A percentile compares a stretch with the other conserved stretches of the same genome.
Conservation (phyloP, 192 early-diverging fungal species). For the Phycomyces nitens region DNA sequence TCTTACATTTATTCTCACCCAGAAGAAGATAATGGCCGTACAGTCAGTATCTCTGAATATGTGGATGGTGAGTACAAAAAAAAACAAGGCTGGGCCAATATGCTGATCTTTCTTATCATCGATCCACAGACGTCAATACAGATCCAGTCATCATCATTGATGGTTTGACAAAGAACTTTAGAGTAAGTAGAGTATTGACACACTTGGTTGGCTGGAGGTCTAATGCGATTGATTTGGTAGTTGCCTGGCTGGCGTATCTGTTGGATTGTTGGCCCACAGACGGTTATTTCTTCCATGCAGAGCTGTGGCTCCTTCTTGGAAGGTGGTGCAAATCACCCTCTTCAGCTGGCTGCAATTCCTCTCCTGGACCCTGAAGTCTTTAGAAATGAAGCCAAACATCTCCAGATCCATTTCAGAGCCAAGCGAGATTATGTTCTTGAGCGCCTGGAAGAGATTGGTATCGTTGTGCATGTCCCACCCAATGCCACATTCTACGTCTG, state of each 20-base stretch:
- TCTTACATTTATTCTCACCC: constrained; percentile 43
- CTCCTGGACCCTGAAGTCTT: constrained; percentile 40
- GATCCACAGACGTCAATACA: constrained; percentile 34
- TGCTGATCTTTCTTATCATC: not conserved
- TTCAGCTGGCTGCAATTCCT: constrained; percentile 49
- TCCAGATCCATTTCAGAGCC: constrained; percentile 43
- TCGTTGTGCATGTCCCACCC: constrained; percentile 35
- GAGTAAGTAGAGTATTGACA: constrained; percentile 14
- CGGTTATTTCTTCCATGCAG: constrained; percentile 45
- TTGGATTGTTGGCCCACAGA: constrained; percentile 50
- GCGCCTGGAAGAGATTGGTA: constrained; percentile 34
- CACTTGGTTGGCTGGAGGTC: too few relatives aligned
- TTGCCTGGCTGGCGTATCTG: constrained; percentile 51
- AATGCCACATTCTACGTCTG: constrained; percentile 52
- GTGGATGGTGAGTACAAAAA: constrained; percentile 27
- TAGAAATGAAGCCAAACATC: constrained; percentile 33
- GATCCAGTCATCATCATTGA: constrained; percentile 48
- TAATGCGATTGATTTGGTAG: not conserved
- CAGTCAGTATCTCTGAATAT: constrained; percentile 38
- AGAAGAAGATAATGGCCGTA: constrained; percentile 32
- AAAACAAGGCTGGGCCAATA: not conserved
- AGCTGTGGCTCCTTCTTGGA: constrained; percentile 46
- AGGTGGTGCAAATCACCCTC: constrained; percentile 48
- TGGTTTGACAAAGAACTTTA: constrained; percentile 44
- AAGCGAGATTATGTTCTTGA: constrained; percentile 45